These are phyloP conservation scores for Adansonia madagascariensis DNA, from an alignment of 441 rosid species.

Conservation along the genomic window DNA sequence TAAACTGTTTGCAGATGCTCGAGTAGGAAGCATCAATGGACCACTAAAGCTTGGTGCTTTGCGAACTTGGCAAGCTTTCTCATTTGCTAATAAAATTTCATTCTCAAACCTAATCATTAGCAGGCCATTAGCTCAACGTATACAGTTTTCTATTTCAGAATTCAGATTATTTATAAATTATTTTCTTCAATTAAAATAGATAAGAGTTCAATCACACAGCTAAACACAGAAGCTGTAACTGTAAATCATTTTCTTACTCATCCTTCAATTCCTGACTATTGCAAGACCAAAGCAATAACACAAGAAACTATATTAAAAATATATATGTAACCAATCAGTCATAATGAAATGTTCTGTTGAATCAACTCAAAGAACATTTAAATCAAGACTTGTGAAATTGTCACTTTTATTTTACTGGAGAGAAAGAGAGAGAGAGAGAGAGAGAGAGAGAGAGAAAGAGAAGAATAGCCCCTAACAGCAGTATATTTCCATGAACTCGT, in stretches of 20 bases:
- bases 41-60: constrained; percentile 93
- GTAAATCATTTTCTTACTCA: neutral
- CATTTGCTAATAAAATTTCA: constrained; percentile 53
- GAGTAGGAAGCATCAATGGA: constrained; percentile 86
- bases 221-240: neutral
- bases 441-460: neutral
- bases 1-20: constrained; percentile 94
- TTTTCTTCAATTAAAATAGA: neutral
- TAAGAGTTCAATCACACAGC: neutral
- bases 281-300: neutral
- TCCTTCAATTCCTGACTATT: constrained; percentile 9
- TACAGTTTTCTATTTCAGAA: constrained; percentile 1
- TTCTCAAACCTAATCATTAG: constrained; percentile 57
- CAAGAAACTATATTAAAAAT: neutral
- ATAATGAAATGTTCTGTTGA: neutral
- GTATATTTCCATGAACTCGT: neutral
- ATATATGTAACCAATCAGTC: neutral
- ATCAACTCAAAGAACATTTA: neutral
- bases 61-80: constrained; percentile 51
- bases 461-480: neutral
- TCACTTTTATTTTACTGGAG: neutral
- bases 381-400: neutral
- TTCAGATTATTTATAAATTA: neutral
- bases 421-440: neutral
- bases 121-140: constrained; percentile 21